Base-by-base conservation (phyloP, 2,329 filamentous ascomycete species). In the Thielaviopsis ethacetica region DNA sequence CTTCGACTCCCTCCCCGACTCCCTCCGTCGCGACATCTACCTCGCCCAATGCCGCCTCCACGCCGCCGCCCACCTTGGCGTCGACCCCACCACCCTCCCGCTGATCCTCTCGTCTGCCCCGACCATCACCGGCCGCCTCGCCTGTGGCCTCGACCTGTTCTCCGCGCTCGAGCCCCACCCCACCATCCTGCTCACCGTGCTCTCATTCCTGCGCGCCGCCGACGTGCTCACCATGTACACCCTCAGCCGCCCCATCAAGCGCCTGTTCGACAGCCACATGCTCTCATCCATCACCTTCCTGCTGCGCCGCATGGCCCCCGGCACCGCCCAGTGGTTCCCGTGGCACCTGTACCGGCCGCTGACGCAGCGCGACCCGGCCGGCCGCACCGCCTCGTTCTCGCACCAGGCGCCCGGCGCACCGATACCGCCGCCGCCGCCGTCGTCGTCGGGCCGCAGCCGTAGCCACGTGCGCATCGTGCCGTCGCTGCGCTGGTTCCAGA, bases 161-260 rank as follows among this genome's bases (percentile, higher is more conserved):
- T 70, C 68, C 41, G 69, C 68, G 0, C 61, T 80, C 17, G 72
- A 71, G 58, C 69, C 69, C 53, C 71, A 71, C 62, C 68, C 76
- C 4, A 78, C 82, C 57, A 69, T 88, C 3, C 69, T 58, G 6
- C 30, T 49, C 22, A 53, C 41, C 12, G 47, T 62, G 19, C 53
- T 59, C 12, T 53, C 54, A 15, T 22, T 52, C 30, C 74, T 88
- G 21, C 67, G 69, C 7, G 69, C 80, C 0, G 66, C 71, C 15
- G 81, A 84, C 57, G 72, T 90, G 6, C 67, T 89, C 61, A 76
- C 72, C 52, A 74, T 90, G 38, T 88, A 86, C 72, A 73, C 77
- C 63, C 78, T 82, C 63, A 85, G 80, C 67, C 79, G 74, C 58
- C 73, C 77, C 41, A 84, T 87, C 66, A 78, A 88, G 66, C 67